These are phyloP conservation scores for Calocera cornea DNA, from an alignment of 768 basidiomycete species.

Conservation along the genomic window DNA sequence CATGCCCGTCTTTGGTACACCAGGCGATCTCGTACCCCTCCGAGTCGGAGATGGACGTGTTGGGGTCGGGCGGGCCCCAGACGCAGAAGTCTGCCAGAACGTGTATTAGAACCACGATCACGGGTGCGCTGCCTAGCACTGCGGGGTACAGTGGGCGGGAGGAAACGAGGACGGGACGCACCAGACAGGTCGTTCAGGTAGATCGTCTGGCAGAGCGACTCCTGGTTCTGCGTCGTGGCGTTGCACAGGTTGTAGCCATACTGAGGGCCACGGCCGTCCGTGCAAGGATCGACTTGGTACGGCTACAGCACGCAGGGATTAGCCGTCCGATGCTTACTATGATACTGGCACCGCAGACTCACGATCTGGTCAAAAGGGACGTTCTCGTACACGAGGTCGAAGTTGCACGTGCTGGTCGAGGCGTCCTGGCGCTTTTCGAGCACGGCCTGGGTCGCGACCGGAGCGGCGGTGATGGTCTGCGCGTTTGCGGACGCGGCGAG, in stretches of 20 bases:
- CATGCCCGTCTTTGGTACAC: constrained; percentile 35
- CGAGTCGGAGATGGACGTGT: constrained; percentile 16
- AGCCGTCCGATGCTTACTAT: neutral
- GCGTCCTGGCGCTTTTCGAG: neutral
- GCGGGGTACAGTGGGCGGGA: no score
- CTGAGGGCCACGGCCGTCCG: constrained; percentile 41
- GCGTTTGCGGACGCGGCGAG: neutral
- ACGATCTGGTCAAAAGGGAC: neutral
- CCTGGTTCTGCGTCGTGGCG: constrained; percentile 45
- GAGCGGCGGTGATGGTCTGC: neutral
- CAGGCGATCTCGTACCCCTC: constrained; percentile 22
- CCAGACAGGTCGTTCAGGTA: neutral
- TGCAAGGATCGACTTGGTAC: constrained; percentile 35
- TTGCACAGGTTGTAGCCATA: constrained; percentile 56
- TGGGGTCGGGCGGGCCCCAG: constrained; percentile 12
- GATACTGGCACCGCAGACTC: neutral
- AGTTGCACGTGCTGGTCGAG: neutral
- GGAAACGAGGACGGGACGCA: neutral
- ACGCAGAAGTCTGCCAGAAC: constrained; percentile 12
- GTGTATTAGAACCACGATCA: no score
- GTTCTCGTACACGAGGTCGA: neutral
- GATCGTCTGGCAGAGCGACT: constrained; percentile 54
- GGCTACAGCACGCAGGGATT: constrained; percentile 27
- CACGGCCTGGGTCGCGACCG: neutral
- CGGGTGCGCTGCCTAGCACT: no score